Evolutionary conservation across 768 basidiomycete genomes (phyloP), one percentile per base, ranked within the genome.

Genomic region (Mycena latifolia): DNA sequence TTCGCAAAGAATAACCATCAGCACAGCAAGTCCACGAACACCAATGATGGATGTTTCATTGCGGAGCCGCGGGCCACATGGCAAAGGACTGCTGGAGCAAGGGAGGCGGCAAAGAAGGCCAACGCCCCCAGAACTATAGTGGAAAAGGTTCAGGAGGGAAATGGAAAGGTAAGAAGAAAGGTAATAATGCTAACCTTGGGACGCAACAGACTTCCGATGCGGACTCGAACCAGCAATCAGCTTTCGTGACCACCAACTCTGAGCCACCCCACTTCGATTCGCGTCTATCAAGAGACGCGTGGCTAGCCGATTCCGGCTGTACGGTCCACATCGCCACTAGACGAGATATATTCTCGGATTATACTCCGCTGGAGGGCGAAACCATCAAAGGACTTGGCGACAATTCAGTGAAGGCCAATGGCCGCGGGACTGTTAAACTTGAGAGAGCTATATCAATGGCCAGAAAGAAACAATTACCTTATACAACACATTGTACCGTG

Each of bases 241-340:
- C 39, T 5, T 39, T 39, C 17, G 15, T 55, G 53, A 52, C 52
- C 14, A 22, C 53, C 35, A 29, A 62, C 11, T 53, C 60, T 39
- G 15, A 39, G 0, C 7, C 58, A 6, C 48, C 57, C 27, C 57
- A 59, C 37, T 61, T 61, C n/a, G 52, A 61, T 46, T 53, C 60
- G 59, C 59, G 50, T 61, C 59, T 61, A 61, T 60, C 59, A 17
- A 61, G 50, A 61, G 59, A 61, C 20, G 59, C 60, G 29, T 61
- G 60, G 60, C 39, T 61, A 10, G 60, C 60, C 22, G 51, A 61
- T 52, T 61, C 41, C 17, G 51, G 60, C 60, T 61, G 60, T 29
- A 61, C 60, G 15, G 60, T 61, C 27, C 60, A 61, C 22, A 61
- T 61, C 41, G 41, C 51, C 22, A 61, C 53, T 35, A 61, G 46